These are phyloP conservation scores for Onygenales sp. DNA, from an alignment of 2,329 filamentous ascomycete species.

Conservation along the genomic window DNA sequence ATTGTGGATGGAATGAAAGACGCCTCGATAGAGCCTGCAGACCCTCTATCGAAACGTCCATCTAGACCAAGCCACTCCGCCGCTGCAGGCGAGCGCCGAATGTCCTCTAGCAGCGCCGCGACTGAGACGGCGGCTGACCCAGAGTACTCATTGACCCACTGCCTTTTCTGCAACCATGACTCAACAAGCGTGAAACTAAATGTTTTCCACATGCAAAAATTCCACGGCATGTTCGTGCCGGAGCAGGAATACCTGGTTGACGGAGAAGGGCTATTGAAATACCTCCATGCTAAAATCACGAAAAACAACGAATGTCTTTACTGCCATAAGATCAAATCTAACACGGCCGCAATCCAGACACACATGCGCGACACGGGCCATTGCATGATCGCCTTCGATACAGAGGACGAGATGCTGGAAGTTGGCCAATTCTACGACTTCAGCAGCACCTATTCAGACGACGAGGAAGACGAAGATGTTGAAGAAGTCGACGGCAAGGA, in stretches of 20 bases:
- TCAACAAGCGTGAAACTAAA: constrained; percentile 70
- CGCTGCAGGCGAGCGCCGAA: constrained; percentile 21
- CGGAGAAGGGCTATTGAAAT: constrained; percentile 67
- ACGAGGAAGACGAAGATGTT: constrained; percentile 40
- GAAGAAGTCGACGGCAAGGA: constrained; percentile 30
- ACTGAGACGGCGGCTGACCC: constrained; percentile 9
- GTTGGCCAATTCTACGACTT: constrained; percentile 98
- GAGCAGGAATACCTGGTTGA: constrained; percentile 78
- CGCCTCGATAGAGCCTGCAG: constrained; percentile 45
- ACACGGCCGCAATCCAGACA: constrained; percentile 72
- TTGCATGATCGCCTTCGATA: constrained; percentile 89
- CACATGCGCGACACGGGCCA: constrained; percentile 97
- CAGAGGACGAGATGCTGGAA: constrained; percentile 81
- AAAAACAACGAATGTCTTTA: constrained; percentile 76
- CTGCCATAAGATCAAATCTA: constrained; percentile 75
- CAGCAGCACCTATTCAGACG: constrained; percentile 86
- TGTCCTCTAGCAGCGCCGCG: constrained; percentile 10
- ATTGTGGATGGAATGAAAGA: constrained; percentile 71
- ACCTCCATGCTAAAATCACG: constrained; percentile 70
- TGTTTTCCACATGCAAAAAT: constrained; percentile 78
- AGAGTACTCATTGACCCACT: constrained; percentile 47
- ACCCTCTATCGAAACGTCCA: constrained; percentile 32
- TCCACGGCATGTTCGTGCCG: constrained; percentile 92
- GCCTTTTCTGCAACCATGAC: constrained; percentile 86
- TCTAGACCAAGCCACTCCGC: constrained; percentile 32